Evolutionary conservation across 1,284 basidiomycete genomes (phyloP).

Genomic region (Moesziomyces aphidis): DNA sequence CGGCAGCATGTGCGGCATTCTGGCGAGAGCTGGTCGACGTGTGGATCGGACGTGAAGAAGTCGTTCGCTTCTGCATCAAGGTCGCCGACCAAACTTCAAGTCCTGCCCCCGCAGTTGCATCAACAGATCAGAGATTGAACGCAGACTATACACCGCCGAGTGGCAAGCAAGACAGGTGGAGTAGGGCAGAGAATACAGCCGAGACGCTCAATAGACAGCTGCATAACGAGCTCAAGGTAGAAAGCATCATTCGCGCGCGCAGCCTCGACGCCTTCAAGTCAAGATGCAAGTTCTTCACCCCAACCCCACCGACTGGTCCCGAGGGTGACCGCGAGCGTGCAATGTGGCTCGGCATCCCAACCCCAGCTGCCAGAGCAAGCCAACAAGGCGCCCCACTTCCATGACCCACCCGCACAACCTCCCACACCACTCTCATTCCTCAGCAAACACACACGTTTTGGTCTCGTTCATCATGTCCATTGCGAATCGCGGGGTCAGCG

Average conservation of each 20-base stretch:
- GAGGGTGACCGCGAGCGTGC: constrained; percentile 50
- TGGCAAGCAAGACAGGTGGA: constrained; percentile 9
- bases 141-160: constrained; percentile 28
- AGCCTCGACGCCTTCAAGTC: constrained; percentile 62
- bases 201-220: constrained; percentile 47
- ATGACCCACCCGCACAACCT: not conserved
- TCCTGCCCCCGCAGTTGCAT: not conserved
- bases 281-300: constrained; percentile 53
- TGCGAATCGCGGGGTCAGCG: not conserved
- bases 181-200: constrained; percentile 20
- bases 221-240: constrained; percentile 61
- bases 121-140: constrained; percentile 39
- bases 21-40: constrained; percentile 58
- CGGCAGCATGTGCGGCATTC: constrained; percentile 47
- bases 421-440: not conserved
- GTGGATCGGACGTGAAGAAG: constrained; percentile 61
- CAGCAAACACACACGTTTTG: not conserved
- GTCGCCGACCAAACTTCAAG: constrained; percentile 29
- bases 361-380: constrained; percentile 24
- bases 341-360: constrained; percentile 47
- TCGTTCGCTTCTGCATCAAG: constrained; percentile 54
- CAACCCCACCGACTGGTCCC: constrained; percentile 8
- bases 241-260: constrained; percentile 55
- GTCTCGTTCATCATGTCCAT: too few species aligned
- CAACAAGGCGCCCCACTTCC: constrained; percentile 4